These are phyloP conservation scores for Westerdykella sp. DNA, from an alignment of 2,329 filamentous ascomycete genomes.

Conservation along the genomic window DNA sequence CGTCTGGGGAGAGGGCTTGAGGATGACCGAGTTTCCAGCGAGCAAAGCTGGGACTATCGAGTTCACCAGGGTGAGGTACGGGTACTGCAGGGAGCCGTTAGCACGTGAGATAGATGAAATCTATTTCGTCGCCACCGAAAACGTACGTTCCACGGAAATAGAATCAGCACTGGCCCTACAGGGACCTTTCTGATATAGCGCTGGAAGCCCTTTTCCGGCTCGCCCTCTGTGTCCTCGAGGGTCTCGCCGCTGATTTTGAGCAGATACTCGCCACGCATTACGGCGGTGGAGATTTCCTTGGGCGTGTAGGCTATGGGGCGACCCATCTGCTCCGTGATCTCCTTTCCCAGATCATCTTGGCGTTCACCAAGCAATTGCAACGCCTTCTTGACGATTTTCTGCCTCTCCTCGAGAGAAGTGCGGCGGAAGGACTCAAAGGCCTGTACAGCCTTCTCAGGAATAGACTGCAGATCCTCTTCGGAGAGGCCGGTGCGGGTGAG, in stretches of 20 bases:
- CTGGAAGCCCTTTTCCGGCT: constrained; percentile 80
- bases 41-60: constrained; percentile 87
- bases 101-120: constrained; percentile 4
- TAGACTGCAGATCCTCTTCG: constrained; percentile 59
- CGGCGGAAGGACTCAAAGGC: constrained; percentile 73
- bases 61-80: constrained; percentile 89
- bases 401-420: constrained; percentile 67
- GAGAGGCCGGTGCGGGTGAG: constrained; percentile 72
- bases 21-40: constrained; percentile 81
- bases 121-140: constrained; percentile 6
- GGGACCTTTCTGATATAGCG: constrained; percentile 84
- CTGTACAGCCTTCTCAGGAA: constrained; percentile 66
- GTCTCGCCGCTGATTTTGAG: constrained; percentile 75
- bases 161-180: constrained; percentile 77
- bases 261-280: constrained; percentile 79
- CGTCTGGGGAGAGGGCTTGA: constrained; percentile 93
- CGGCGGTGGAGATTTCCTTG: constrained; percentile 77
- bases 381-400: constrained; percentile 75
- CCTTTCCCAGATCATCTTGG: constrained; percentile 73
- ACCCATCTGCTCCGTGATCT: constrained; percentile 93
- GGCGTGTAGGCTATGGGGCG: constrained; percentile 81
- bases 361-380: constrained; percentile 63
- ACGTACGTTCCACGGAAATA: constrained; percentile 95
- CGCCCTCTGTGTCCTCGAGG: constrained; percentile 73
- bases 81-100: constrained; percentile 59